phyloP scores from a whole-genome alignment of 306 rosid genomes.

The Cucumis hystrix region DNA sequence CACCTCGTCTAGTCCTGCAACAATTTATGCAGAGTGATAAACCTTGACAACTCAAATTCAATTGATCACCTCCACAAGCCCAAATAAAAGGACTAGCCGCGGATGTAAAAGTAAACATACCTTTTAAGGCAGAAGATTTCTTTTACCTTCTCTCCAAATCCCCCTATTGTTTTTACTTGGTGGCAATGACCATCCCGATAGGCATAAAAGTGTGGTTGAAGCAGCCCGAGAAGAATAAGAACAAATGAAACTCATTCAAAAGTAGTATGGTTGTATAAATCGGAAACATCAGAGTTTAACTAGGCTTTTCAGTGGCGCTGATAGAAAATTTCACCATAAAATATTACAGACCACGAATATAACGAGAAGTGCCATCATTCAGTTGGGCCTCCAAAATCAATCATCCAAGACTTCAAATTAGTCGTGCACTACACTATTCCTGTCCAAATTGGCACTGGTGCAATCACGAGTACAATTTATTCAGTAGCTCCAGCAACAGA shows the following conservation, averaged over 20 bases:
- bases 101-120: not conserved
- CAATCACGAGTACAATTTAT: constrained; percentile 53
- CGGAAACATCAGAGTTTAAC: not conserved
- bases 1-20: not conserved
- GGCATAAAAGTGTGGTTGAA: not conserved
- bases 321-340: not conserved
- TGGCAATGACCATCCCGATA: not conserved
- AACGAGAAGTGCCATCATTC: not conserved
- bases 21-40: not conserved
- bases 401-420: not conserved
- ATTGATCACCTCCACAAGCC: not conserved
- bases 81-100: not conserved
- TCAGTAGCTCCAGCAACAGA: constrained; percentile 76
- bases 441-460: not conserved
- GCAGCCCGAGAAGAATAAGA: not conserved
- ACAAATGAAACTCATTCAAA: not conserved
- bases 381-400: not conserved
- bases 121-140: not conserved
- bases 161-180: not conserved
- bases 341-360: not conserved
- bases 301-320: not conserved
- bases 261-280: not conserved
- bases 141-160: not conserved
- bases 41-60: not conserved
- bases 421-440: not conserved